phyloP scores from a whole-genome alignment of 2,329 filamentous ascomycete species.

The Macroventuria anomochaeta region DNA sequence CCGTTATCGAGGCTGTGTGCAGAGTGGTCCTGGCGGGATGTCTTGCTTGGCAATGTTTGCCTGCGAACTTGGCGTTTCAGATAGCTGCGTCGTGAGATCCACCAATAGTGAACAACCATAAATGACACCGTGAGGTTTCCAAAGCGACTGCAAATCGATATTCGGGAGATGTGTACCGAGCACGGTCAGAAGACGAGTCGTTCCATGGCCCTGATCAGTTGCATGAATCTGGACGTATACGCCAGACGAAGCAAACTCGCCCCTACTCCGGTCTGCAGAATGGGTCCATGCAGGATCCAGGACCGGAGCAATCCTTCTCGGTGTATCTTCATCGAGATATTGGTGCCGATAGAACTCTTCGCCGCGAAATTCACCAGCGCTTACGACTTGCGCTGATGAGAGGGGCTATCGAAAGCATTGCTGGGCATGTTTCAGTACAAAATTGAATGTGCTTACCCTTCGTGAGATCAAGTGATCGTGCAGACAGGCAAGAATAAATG shows the following conservation, averaged over 20 bases:
- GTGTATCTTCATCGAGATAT: not conserved
- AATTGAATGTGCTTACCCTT: not conserved
- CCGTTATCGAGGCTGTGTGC: conserved; percentile 3
- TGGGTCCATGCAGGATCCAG: not conserved
- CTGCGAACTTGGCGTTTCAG: conserved; percentile 14
- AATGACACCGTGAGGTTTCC: not conserved
- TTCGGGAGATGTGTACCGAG: not conserved
- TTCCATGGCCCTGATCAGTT: not conserved
- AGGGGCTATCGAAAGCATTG: not conserved
- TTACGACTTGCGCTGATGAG: not conserved
- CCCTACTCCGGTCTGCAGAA: not conserved
- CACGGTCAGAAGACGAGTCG: not conserved
- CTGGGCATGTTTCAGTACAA: not conserved
- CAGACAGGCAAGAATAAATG: not conserved
- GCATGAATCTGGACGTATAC: not conserved
- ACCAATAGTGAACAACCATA: not conserved
- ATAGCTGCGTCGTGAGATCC: not conserved
- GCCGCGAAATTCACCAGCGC: not conserved
- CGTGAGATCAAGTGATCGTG: not conserved
- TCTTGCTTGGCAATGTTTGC: conserved; percentile 16
- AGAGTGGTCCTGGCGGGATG: conserved; percentile 46
- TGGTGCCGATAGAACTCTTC: not conserved
- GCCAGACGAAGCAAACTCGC: not conserved
- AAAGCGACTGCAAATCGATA: not conserved
- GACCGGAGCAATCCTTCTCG: not conserved